Evolutionary conservation across 768 basidiomycete genomes (phyloP), one percentile per base, ranked within the genome.

Genomic region (Lactifluus subvellereus): DNA sequence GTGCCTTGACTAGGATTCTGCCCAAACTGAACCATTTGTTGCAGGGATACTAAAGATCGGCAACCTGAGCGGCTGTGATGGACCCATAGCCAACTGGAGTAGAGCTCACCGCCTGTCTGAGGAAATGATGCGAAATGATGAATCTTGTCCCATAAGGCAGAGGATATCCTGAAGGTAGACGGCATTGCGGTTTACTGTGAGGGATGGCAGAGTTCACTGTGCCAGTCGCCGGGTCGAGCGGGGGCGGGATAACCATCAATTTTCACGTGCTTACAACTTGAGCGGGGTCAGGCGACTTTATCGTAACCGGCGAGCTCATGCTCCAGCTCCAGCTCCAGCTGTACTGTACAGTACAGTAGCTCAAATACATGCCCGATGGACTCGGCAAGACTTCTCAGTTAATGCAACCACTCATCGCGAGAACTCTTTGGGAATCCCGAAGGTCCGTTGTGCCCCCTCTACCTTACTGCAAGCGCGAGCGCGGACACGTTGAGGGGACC

Each of bases 1-100:
- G 96, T 99, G 0, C 96, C 96, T 72, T 96, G 92, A 59, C 85
- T 88, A 0, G 96, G 95, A 71, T 98, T 91, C 77, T 97, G 94
- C 0, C 96, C 96, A 71, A 99, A 98, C 58, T 90, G 82, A 54
- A 97, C 93, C 95, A 99, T 98, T 76, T 98, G 96, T 75, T 97
- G 91, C 20, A 98, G 80, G 0, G 94, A 97, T 3, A 98, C 95
- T 91, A 69, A 58, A 40, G n/a, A 11, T 1, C 1, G 45, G 10
- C 8, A 37, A 4, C 4, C 4, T 54, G 27, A 47, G 11, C 14
- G 7, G 18, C 5, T 7, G 35, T 5, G n/a, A 51, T 16, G 8
- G 48, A 16, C 37, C 27, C 27, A 13, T 20, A 18, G 37, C 38
- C 30, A 3, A 32, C 56, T 38, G 30, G 35, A 42, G 50, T 14